Evolutionary conservation across 352 stramenopile genomes (phyloP), one percentile per base, ranked within the genome.

Genomic region (Phytopythium boreale): DNA sequence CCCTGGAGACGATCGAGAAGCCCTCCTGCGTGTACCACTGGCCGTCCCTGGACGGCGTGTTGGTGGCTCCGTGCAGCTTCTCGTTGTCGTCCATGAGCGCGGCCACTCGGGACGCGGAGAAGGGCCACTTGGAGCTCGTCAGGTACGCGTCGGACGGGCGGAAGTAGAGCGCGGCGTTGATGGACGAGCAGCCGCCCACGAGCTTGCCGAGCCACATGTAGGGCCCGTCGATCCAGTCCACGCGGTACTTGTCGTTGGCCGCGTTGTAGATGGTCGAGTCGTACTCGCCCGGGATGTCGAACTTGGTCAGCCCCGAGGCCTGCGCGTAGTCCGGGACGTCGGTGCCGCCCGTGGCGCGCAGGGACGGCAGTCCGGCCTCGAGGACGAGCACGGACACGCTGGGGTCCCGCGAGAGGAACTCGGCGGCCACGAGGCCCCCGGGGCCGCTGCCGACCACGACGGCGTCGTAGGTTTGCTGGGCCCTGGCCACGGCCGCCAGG

Each of bases 161-260:
- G 58, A 96, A 86, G 74, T 93, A 95, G 8, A 96, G 76, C 66
- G 89, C 87, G 39, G 71, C 86, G 63, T 97, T 96, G 67, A 96
- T 88, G 17, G 79, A 88, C 24, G 79, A 92, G 50, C 78, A 93
- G 20, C 88, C 90, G 53, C 89, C 90, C 0, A 96, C 70, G 29
- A 88, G 74, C 68, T 95, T 93, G 39, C 86, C 88, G 19, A 89
- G 70, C 66, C 71, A 89, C 70, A 80, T 74, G 62, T 82, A 74
- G 14, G 61, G 44, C 52, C 71, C 79, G 22, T 53, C 70, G 67
- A 88, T 69, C 69, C 68, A 88, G 47, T 89, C 75, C 9, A 82
- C 68, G n/a, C 72, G 69, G 57, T 84, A 84, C 59, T 82, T 74
- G 15, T 76, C 72, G 51, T 83, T 76, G 2, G 24, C 66, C 0